A percentile compares a stretch with the other conserved stretches of the same genome.
phyloP scores from a whole-genome alignment of 2,329 filamentous ascomycete genomes.

The Pseudogymnoascus sp. region DNA sequence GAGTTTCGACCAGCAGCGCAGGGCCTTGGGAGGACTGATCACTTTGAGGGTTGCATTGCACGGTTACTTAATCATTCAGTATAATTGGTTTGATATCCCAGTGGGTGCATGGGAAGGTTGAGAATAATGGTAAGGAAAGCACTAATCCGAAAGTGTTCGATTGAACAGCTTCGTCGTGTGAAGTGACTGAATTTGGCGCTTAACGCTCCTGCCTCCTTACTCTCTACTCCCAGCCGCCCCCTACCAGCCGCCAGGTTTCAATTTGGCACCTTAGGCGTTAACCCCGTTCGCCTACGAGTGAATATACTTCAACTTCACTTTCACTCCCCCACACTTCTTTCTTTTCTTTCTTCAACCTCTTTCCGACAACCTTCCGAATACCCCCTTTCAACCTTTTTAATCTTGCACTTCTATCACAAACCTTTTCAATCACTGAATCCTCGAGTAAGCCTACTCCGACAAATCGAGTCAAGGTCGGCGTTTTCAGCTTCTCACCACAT shows the following conservation, averaged over 20 bases:
- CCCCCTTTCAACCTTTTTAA: neutral
- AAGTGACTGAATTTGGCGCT: neutral
- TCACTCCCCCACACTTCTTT: neutral
- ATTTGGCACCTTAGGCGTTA: neutral
- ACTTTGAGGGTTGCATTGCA: neutral
- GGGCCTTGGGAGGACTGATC: neutral
- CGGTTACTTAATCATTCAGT: neutral
- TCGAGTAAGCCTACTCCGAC: neutral
- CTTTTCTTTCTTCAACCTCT: conserved; percentile 2
- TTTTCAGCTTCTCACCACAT: neutral
- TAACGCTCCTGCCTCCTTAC: neutral
- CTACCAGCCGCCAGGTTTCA: neutral
- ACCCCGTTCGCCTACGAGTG: neutral
- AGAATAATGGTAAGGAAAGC: neutral
- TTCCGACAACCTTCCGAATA: neutral
- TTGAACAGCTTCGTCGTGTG: neutral
- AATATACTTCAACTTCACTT: neutral
- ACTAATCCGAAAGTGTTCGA: neutral
- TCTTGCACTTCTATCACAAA: neutral
- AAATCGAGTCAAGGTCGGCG: neutral
- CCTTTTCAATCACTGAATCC: neutral
- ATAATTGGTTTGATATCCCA: neutral
- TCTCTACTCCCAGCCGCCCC: neutral
- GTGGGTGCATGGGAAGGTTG: neutral
- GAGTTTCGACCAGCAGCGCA: neutral